These are phyloP conservation scores for Leishmania martiniquensis DNA, from an alignment of 208 protist species.

Conservation along the genomic window DNA sequence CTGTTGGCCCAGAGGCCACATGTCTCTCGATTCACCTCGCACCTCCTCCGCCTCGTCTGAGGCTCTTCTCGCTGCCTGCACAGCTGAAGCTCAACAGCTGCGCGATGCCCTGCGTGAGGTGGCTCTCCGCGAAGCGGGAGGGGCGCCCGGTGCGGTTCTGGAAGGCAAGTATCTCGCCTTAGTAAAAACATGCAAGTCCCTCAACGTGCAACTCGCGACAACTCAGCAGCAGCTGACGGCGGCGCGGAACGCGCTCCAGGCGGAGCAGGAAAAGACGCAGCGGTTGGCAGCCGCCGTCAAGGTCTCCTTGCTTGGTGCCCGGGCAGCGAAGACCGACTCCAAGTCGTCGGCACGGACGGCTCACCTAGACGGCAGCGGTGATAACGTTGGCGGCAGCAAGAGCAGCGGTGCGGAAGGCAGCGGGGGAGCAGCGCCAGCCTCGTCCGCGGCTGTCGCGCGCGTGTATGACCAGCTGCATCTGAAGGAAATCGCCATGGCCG, in stretches of 20 bases:
- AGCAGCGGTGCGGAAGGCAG: not conserved
- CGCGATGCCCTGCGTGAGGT: constrained; percentile 32
- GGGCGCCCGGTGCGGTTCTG: constrained; percentile 35
- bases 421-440: constrained; percentile 11
- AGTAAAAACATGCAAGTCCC: constrained; percentile 40
- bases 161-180: constrained; percentile 74
- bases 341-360: constrained; percentile 1
- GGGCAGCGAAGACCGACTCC: not conserved
- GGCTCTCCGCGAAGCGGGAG: constrained; percentile 11
- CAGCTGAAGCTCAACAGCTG: constrained; percentile 45
- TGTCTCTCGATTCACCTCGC: not conserved
- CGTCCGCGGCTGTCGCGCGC: constrained; percentile 33
- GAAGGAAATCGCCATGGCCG: constrained; percentile 48
- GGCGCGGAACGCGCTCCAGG: constrained; percentile 35
- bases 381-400: not conserved
- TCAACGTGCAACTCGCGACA: constrained; percentile 56
- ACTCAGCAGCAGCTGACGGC: constrained; percentile 28
- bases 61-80: constrained; percentile 16
- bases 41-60: constrained; percentile 10
- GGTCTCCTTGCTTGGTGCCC: constrained; percentile 15
- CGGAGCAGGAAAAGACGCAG: constrained; percentile 42
- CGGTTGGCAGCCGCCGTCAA: constrained; percentile 20
- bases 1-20: not conserved
- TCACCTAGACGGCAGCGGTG: not conserved
- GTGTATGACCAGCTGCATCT: constrained; percentile 63